Evolutionary conservation across 192 early-diverging fungal species (phyloP).

Genomic region (Chytriomyces sp.): DNA sequence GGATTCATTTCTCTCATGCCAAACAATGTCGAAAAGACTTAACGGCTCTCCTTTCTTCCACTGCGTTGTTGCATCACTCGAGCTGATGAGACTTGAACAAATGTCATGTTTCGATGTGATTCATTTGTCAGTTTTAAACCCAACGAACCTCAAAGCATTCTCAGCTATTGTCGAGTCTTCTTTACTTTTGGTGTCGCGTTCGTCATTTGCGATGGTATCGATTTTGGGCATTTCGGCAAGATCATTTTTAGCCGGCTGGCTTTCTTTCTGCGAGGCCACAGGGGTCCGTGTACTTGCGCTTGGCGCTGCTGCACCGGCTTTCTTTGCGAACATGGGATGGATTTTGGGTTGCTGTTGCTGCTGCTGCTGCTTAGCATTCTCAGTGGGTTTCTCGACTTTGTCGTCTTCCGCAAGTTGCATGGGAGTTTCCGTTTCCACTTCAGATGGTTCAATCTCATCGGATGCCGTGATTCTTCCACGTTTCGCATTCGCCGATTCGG

Average conservation of each 20-base stretch:
- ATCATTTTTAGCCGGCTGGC: neutral
- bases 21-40: neutral
- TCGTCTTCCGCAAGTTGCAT: too few relatives aligned
- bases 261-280: neutral
- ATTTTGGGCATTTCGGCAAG: neutral
- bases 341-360: neutral
- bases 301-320: neutral
- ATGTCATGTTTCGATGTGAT: neutral
- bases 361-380: too few relatives aligned
- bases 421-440: too few relatives aligned
- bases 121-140: neutral
- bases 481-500: neutral
- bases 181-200: neutral
- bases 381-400: too few relatives aligned
- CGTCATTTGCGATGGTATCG: neutral
- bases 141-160: conserved; percentile 10
- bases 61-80: neutral
- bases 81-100: neutral
- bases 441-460: too few relatives aligned
- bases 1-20: neutral
- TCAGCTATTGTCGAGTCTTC: neutral
- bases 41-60: conserved; percentile 31
- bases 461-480: neutral
- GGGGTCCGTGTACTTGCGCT: too few relatives aligned
- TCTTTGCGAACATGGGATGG: conserved; percentile 15